Base-by-base conservation (phyloP, 2,329 filamentous ascomycete species). In the Hirsutella rhossiliensis region DNA sequence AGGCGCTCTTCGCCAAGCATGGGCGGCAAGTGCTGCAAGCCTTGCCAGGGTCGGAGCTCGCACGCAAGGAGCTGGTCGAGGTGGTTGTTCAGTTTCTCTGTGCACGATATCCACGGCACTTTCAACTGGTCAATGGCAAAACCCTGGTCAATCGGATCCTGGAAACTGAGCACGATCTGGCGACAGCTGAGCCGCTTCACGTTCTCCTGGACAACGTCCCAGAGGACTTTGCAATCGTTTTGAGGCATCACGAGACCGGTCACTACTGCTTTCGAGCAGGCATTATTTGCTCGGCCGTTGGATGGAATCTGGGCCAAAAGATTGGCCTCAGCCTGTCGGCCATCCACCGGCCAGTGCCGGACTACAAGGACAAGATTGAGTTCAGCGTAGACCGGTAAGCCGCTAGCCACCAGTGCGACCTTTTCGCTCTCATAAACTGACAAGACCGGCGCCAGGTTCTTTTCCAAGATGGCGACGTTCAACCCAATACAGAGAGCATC, bases 361-460 rank as follows among this genome's bases (percentile, higher is more conserved):
- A 92, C 54, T 94, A 90, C 60, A 84, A 84, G 51, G 82, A 86
- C 58, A 94, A 89, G 66, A 88, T 94, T 83, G 76, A 83, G 32
- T 84, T 87, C 50, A 88, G 83, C 36, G 89, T 94, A 82, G 86
- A 94, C 55, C 72, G 85, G 76, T 87, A 63, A 42, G 73, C 56
- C 38, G 19, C 27, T n/a, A n/a, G n/a, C 8, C 38, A n/a, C n/a
- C 7, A 12, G 27, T 4, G 18, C 20, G 8, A 12, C 20, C 20
- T 2, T n/a, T 18, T 39, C 11, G 5, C 23, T 4, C 36, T 5
- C 11, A 12, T 5, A 13, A 13, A 19, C 18, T 38, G 17, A 38
- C 11, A 13, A 5, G 5, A 15, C 3, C 12, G 3, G 8, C 7
- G 2, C 37, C 43, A 85, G 84, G n/a, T 92, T 79, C 62, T 94